Base-by-base conservation (phyloP, 371 early-diverging fungal species). In the Apophysomyces trapeziformis region DNA sequence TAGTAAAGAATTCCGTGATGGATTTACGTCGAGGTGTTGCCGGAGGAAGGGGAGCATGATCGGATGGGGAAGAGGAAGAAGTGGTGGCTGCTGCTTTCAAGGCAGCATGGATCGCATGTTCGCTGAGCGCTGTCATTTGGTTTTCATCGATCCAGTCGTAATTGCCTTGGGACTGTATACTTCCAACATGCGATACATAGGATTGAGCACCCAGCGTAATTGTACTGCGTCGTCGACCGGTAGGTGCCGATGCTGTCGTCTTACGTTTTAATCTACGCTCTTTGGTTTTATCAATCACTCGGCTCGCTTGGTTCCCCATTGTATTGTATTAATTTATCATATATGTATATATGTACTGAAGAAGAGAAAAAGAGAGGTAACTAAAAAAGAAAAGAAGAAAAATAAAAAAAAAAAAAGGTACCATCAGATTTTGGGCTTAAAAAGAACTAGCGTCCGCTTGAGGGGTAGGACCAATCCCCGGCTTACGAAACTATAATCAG, bases 251-350 rank as follows among this genome's bases (percentile, higher is more conserved):
- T 26, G 32, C 32, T 11, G 47, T 66, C 45, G 65, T 71, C 43
- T 61, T 68, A 57, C 47, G 56, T 58, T 66, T 62, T 44, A 63
- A 69, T 47, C 71, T 71, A 46, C 59, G 63, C 37, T 80, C 80
- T 70, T 57, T 71, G 32, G 64, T 63, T 58, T 71, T 75, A 62
- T 71, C 73, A 46, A 69, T 77, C 7, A 77, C 74, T 65, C 72
- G 69, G 69, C 81, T 80, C 11, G 81, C 72, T 71, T 80, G 81
- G 61, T 76, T 80, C 16, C 81, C 81, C 81, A 80, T 80, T 18
- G 41, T 58, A 57, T 57, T 26, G 32, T 26, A 26, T 26, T 26
- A 26, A 26, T 26, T 26, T 26, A 26, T 26, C 32, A 26, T 26
- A 26, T 26, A 26, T 26, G 1, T 26, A 26, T 26, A 26, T 38